Percentiles rank a stretch among this genome's conserved stretches.
These are phyloP conservation scores for Linnemannia schmuckeri DNA, from an alignment of 192 early-diverging fungal species.

Conservation along the genomic window DNA sequence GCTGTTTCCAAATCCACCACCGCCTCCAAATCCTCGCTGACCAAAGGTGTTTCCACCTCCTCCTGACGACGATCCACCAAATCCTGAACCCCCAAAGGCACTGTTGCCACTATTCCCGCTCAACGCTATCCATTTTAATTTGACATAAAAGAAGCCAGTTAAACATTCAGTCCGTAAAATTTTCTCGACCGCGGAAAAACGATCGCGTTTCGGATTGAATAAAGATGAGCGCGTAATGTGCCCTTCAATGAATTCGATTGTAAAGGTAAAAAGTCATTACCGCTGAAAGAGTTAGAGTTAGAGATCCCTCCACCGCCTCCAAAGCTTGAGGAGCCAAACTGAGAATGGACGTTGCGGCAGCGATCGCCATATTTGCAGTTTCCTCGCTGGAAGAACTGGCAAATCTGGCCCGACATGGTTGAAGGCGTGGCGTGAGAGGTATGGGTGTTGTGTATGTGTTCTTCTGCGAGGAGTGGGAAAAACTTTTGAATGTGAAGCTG, in stretches of 20 bases:
- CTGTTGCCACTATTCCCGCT: conserved; percentile 27
- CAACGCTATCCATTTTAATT: not conserved
- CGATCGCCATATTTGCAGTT: conserved; percentile 69
- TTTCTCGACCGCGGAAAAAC: not conserved
- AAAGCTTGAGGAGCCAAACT: conserved; percentile 59
- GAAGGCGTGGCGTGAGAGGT: not conserved
- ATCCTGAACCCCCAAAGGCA: conserved; percentile 16
- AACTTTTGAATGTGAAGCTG: not conserved
- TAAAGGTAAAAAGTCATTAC: not conserved
- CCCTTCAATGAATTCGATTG: not conserved
- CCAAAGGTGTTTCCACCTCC: conserved; percentile 23
- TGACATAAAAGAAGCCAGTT: not conserved
- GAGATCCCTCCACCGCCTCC: conserved; percentile 49
- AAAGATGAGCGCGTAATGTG: not conserved
- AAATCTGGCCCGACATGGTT: conserved; percentile 39
- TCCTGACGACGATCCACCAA: conserved; percentile 17
- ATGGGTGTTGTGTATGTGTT: not conserved
- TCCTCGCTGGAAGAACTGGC: conserved; percentile 65
- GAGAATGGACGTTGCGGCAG: conserved; percentile 71
- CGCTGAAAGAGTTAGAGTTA: conserved; percentile 56
- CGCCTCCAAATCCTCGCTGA: conserved; percentile 12
- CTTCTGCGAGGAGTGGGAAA: not conserved
- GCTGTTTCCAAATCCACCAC: conserved; percentile 8
- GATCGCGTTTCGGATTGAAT: not conserved
- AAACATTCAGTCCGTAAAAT: not conserved